These are phyloP conservation scores for Globisporangium canariense DNA, from an alignment of 352 stramenopile species.

Conservation along the genomic window DNA sequence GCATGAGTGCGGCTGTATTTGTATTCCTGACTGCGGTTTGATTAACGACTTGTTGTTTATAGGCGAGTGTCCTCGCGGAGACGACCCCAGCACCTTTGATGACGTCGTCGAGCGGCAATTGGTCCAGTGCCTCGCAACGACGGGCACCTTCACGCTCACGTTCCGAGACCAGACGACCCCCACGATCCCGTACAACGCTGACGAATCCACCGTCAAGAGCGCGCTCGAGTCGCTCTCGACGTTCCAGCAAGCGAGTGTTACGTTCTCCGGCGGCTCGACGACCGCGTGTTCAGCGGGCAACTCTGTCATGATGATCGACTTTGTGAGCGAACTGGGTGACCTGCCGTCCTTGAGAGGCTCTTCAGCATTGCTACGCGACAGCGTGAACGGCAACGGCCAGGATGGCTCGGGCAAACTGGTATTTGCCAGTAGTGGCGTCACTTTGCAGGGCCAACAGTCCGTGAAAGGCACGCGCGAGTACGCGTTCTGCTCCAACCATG, in stretches of 20 bases:
- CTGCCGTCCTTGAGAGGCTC: conserved; percentile 43
- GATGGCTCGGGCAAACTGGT: conserved; percentile 49
- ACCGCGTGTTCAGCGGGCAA: conserved; percentile 40
- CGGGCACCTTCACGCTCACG: conserved; percentile 57
- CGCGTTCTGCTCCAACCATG: conserved; percentile 74
- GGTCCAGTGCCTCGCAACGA: conserved; percentile 52
- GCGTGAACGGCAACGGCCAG: conserved; percentile 43
- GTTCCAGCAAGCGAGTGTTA: conserved; percentile 38
- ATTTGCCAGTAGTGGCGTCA: conserved; percentile 33
- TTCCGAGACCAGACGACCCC: conserved; percentile 63
- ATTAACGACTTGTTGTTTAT: neutral
- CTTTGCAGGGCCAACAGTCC: conserved; percentile 33
- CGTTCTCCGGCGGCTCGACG: conserved; percentile 26
- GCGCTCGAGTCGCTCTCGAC: conserved; percentile 49
- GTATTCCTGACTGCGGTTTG: neutral
- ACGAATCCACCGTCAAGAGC: conserved; percentile 30
- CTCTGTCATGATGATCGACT: conserved; percentile 54
- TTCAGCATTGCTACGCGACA: conserved; percentile 37
- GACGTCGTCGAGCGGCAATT: conserved; percentile 60
- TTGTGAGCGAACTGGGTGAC: conserved; percentile 57
- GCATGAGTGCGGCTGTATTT: neutral
- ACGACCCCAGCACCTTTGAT: conserved; percentile 64
- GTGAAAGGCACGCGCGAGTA: conserved; percentile 70
- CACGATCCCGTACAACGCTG: conserved; percentile 35
- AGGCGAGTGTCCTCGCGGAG: conserved; percentile 67